Evolutionary conservation across 805 yeast genomes (phyloP).

Genomic region (Suhomyces sp.): DNA sequence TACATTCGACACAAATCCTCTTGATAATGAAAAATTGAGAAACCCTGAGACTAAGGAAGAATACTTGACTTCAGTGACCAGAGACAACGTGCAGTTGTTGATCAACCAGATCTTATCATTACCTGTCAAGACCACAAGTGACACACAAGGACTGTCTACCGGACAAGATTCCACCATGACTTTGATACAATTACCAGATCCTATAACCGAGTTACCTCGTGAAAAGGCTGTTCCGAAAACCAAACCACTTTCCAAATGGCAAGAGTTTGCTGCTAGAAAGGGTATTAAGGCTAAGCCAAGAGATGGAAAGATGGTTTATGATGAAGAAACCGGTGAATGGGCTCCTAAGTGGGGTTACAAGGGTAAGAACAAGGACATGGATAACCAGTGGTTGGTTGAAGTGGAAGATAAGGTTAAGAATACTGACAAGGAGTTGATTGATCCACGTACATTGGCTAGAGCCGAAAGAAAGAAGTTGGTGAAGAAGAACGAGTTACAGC

Average conservation of each 20-base stretch:
- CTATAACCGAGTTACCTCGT: constrained; percentile 80
- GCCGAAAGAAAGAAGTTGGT: constrained; percentile 80
- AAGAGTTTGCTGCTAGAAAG: constrained; percentile 90
- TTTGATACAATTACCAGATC: constrained; percentile 80
- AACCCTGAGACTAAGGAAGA: constrained; percentile 59
- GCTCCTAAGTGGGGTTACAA: constrained; percentile 98
- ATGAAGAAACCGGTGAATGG: constrained; percentile 92
- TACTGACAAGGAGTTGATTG: constrained; percentile 61
- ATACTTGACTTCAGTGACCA: constrained; percentile 61
- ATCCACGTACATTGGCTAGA: constrained; percentile 82
- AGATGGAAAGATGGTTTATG: constrained; percentile 84
- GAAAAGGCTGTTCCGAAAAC: constrained; percentile 94
- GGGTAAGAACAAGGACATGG: constrained; percentile 85
- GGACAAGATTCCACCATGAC: constrained; percentile 77
- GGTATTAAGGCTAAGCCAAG: constrained; percentile 90
- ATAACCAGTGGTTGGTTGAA: constrained; percentile 94
- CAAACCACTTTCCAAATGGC: constrained; percentile 95
- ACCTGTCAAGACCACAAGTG: constrained; percentile 87
- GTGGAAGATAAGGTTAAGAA: constrained; percentile 70
- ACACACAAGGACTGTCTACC: constrained; percentile 55
- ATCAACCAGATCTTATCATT: constrained; percentile 87
- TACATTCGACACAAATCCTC: constrained; percentile 84
- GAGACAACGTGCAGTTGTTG: constrained; percentile 91
- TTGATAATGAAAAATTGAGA: constrained; percentile 60
- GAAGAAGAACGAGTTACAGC: constrained; percentile 82